Conservation (phyloP, 192 early-diverging fungal species). For the Glomus cerebriforme region DNA sequence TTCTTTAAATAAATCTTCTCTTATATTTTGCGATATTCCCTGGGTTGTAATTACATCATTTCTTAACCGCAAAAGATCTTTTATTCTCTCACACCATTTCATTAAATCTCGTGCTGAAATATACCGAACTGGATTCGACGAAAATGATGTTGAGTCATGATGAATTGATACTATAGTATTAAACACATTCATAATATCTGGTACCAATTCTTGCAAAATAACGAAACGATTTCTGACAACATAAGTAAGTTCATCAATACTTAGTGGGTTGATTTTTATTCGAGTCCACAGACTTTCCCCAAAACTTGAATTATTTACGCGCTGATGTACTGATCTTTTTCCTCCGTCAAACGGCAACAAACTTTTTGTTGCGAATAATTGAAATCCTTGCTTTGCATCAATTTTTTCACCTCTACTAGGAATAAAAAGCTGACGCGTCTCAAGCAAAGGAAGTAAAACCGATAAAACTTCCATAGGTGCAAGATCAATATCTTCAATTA, state of each 20-base stretch:
- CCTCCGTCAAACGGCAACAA: constrained; percentile 52
- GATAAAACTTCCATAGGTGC: constrained; percentile 94
- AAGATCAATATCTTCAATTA: constrained; percentile 96
- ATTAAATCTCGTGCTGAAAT: constrained; percentile 86
- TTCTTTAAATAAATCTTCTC: constrained; percentile 78
- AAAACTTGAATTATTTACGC: constrained; percentile 48
- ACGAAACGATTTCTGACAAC: constrained; percentile 63
- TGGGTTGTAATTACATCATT: constrained; percentile 33
- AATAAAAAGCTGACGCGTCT: constrained; percentile 88
- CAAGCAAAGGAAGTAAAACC: constrained; percentile 88
- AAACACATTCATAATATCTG: constrained; percentile 60
- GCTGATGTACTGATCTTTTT: constrained; percentile 14
- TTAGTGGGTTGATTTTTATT: constrained; percentile 66
- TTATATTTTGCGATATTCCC: constrained; percentile 46
- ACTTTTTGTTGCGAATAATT: constrained; percentile 86
- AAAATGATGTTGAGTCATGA: constrained; percentile 40
- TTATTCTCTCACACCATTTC: constrained; percentile 86
- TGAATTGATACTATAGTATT: constrained; percentile 48
- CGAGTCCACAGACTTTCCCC: constrained; percentile 81
- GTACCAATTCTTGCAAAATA: constrained; percentile 51
- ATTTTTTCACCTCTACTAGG: constrained; percentile 87
- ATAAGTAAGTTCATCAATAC: constrained; percentile 61
- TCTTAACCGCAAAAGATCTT: constrained; percentile 46
- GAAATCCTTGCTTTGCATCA: constrained; percentile 81
- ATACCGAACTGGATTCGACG: constrained; percentile 53